Percentiles rank a stretch among this genome's conserved stretches.
These are phyloP conservation scores for Sporothrix humicola DNA, from an alignment of 2,329 filamentous ascomycete species.

Conservation along the genomic window DNA sequence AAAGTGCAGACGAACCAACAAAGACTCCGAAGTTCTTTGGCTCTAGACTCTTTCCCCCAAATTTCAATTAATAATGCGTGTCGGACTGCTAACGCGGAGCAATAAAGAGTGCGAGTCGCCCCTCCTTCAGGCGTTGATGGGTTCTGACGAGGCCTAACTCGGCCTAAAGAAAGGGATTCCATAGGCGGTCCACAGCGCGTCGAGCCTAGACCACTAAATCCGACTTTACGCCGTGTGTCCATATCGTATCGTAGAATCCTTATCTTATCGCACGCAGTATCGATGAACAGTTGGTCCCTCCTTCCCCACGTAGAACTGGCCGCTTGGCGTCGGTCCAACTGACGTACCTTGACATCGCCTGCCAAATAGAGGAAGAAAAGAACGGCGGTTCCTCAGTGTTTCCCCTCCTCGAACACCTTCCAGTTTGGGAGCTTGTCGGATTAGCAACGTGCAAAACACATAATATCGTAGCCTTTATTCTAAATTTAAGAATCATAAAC, in stretches of 20 bases:
- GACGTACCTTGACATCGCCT: not conserved
- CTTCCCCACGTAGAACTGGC: not conserved
- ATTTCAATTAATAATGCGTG: constrained; percentile 18
- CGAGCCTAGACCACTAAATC: not conserved
- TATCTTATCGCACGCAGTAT: constrained; percentile 31
- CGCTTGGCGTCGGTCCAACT: constrained; percentile 26
- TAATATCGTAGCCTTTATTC: not conserved
- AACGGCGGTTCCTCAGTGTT: not conserved
- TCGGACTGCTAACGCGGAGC: not conserved
- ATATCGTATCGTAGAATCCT: not conserved
- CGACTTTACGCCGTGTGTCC: not conserved
- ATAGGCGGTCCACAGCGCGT: not conserved
- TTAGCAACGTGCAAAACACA: not conserved
- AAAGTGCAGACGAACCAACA: constrained; percentile 8
- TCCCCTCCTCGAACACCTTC: constrained; percentile 24
- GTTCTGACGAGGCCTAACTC: not conserved
- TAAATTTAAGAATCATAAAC: not conserved
- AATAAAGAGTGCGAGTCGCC: not conserved
- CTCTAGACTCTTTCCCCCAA: not conserved
- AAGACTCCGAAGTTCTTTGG: not conserved
- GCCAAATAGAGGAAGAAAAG: not conserved
- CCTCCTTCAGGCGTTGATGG: not conserved
- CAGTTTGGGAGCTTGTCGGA: constrained; percentile 15
- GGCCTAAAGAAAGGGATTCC: not conserved
- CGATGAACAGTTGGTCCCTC: not conserved